Conservation (phyloP, 805 yeast species). For the Pichia sporocuriosa region DNA sequence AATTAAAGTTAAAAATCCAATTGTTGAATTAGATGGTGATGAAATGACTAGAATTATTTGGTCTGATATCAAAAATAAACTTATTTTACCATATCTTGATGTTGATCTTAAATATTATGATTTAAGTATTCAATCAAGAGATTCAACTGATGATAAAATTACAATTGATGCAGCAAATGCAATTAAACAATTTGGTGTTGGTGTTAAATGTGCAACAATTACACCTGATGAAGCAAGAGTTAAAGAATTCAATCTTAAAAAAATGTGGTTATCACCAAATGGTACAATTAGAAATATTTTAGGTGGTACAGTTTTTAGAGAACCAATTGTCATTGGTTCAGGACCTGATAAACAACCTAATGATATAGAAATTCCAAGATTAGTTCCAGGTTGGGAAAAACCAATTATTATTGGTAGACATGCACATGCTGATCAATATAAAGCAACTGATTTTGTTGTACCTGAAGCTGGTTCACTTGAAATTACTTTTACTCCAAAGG, state of each 20-base stretch:
- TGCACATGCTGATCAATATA: conserved; percentile 80
- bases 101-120: conserved; percentile 74
- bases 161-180: conserved; percentile 78
- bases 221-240: conserved; percentile 81
- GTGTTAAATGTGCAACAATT: conserved; percentile 79
- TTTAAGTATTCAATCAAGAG: conserved; percentile 61
- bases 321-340: conserved; percentile 67
- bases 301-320: conserved; percentile 81
- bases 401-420: conserved; percentile 85
- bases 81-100: conserved; percentile 63
- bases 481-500: conserved; percentile 57
- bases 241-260: conserved; percentile 61
- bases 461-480: conserved; percentile 63
- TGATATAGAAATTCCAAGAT: conserved; percentile 56
- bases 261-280: conserved; percentile 84
- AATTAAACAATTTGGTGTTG: conserved; percentile 67
- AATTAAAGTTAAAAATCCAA: conserved; percentile 63
- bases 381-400: conserved; percentile 74
- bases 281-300: conserved; percentile 78
- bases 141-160: conserved; percentile 62
- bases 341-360: conserved; percentile 20
- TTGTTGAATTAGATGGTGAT: conserved; percentile 79
- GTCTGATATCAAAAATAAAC: conserved; percentile 62
- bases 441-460: conserved; percentile 67
- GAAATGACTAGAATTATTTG: conserved; percentile 85